Conservation (phyloP, 345 rosid genomes). For the Melastoma malabathricum region DNA sequence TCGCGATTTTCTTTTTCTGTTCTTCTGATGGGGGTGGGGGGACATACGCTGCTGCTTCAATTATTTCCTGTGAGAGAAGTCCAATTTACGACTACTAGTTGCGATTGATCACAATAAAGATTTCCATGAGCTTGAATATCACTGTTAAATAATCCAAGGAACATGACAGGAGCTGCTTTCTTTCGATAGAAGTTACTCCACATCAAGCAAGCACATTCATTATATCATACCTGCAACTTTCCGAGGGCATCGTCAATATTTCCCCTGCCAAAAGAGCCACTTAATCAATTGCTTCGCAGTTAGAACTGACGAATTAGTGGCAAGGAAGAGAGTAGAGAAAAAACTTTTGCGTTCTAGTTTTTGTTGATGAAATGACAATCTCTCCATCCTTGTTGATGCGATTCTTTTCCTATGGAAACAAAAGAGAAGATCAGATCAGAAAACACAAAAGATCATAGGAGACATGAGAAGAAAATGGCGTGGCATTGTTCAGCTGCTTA, state of each 20-base stretch:
- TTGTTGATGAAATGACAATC: constrained; percentile 87
- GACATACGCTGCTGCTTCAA: constrained; percentile 82
- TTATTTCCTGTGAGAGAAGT: constrained; percentile 49
- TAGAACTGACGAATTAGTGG: constrained; percentile 2
- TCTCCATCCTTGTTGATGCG: constrained; percentile 96
- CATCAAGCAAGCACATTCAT: not conserved
- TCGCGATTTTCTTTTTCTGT: constrained; percentile 83
- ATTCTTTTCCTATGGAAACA: constrained; percentile 65
- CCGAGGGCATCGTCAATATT: constrained; percentile 80
- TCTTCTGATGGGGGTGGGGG: constrained; percentile 98
- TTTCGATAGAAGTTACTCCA: no score
- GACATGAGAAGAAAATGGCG: no score
- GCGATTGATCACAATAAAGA: no score
- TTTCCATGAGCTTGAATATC: no score
- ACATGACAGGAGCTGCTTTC: no score
- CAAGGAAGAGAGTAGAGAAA: constrained; percentile 9
- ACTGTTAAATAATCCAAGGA: no score
- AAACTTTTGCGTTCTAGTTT: constrained; percentile 85
- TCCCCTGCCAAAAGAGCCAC: constrained; percentile 44
- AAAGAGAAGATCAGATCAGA: no score
- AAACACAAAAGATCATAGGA: no score
- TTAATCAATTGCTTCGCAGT: not conserved
- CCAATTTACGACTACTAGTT: not conserved
- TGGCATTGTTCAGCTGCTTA: no score
- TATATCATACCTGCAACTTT: constrained; percentile 62